Percentiles rank a stretch among this genome's conserved stretches.
Evolutionary conservation across 2,329 filamentous ascomycete genomes (phyloP).

Genomic region (Claviceps quebecensis): DNA sequence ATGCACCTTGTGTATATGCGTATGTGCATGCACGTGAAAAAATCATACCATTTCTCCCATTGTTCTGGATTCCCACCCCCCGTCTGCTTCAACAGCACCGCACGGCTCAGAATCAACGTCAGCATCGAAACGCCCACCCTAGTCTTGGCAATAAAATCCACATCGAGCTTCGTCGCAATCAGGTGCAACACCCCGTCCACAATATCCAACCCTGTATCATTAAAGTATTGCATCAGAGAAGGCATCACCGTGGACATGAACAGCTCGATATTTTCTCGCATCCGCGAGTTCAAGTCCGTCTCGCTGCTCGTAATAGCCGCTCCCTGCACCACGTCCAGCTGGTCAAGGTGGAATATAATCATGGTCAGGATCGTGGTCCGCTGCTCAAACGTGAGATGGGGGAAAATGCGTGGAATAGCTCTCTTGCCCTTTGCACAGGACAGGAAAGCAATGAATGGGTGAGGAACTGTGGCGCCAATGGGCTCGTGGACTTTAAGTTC

Average conservation of each 20-base stretch:
- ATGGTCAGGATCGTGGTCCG: constrained; percentile 91
- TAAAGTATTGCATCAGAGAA: constrained; percentile 76
- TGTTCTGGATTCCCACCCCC: constrained; percentile 55
- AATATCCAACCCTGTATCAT: constrained; percentile 80
- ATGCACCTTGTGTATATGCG: constrained; percentile 7
- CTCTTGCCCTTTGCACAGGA: constrained; percentile 95
- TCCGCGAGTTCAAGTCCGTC: constrained; percentile 53
- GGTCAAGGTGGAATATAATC: constrained; percentile 85
- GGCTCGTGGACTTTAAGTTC: constrained; percentile 88
- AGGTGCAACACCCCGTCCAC: constrained; percentile 81
- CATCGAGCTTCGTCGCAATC: constrained; percentile 68
- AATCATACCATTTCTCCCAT: constrained; percentile 63
- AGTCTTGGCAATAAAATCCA: constrained; percentile 72
- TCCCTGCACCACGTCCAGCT: constrained; percentile 75
- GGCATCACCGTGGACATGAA: constrained; percentile 84
- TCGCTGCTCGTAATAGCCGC: constrained; percentile 64
- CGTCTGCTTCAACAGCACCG: constrained; percentile 81
- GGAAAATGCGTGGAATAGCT: constrained; percentile 86
- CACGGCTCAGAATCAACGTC: constrained; percentile 86
- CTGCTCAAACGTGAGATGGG: constrained; percentile 82
- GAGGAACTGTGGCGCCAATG: constrained; percentile 60
- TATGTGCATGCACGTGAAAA: background rate
- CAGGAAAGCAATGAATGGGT: constrained; percentile 92
- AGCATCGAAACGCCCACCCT: constrained; percentile 80
- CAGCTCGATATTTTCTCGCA: constrained; percentile 84